A percentile compares a stretch with the other conserved stretches of the same genome.
Evolutionary conservation across 2,329 filamentous ascomycete species (phyloP).

Genomic region (Sporothrix sp.): DNA sequence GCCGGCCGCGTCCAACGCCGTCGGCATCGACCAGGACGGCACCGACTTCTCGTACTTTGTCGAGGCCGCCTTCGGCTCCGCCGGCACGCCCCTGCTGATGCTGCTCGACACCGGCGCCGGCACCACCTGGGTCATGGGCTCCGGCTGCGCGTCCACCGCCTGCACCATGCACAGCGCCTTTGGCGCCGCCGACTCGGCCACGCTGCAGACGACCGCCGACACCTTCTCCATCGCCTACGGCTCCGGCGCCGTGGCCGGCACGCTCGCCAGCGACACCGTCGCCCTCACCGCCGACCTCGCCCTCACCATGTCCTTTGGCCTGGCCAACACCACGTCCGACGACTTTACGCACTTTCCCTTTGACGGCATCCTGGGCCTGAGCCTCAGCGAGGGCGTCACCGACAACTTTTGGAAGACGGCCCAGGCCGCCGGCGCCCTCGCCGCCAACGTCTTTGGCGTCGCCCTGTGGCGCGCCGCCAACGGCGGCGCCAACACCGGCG

Average conservation of each 20-base stretch:
- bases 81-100: constrained; percentile 46
- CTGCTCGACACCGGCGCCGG: constrained; percentile 57
- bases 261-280: constrained; percentile 55
- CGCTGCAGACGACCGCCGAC: constrained; percentile 43
- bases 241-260: constrained; percentile 61
- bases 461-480: constrained; percentile 59
- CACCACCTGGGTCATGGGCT: constrained; percentile 77
- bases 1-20: constrained; percentile 38
- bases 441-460: constrained; percentile 59
- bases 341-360: constrained; percentile 74
- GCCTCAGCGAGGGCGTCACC: constrained; percentile 48
- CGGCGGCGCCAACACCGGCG: constrained; percentile 58
- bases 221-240: constrained; percentile 65
- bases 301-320: constrained; percentile 58
- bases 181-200: constrained; percentile 54
- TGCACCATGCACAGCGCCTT: constrained; percentile 64
- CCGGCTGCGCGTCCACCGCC: constrained; percentile 53
- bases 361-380: constrained; percentile 77
- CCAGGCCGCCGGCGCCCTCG: constrained; percentile 43
- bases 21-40: constrained; percentile 53
- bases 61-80: constrained; percentile 46
- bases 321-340: constrained; percentile 59
- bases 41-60: constrained; percentile 58
- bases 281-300: constrained; percentile 52
- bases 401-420: constrained; percentile 61